These are phyloP conservation scores for Cutaneotrichosporon curvatum DNA, from an alignment of 1,284 basidiomycete genomes.

Conservation along the genomic window DNA sequence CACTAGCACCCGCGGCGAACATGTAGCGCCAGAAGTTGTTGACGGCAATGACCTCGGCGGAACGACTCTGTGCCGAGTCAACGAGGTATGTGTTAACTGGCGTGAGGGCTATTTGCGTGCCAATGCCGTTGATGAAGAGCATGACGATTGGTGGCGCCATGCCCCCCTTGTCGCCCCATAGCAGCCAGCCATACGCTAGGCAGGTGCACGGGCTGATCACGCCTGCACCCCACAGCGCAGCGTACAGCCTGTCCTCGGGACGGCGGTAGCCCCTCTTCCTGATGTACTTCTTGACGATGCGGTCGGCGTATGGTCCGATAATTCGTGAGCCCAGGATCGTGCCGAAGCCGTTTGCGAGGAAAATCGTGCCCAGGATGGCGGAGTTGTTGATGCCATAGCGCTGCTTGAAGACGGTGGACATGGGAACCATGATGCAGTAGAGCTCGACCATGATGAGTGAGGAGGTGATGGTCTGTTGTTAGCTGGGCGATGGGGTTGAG, in stretches of 20 bases:
- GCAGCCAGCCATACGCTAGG: slow-evolving; percentile 40
- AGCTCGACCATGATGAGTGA: slow-evolving; percentile 32
- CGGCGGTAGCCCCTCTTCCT: slow-evolving; percentile 49
- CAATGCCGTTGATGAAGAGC: slow-evolving; percentile 47
- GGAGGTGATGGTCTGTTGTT: slow-evolving; percentile 15
- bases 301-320: slow-evolving; percentile 54
- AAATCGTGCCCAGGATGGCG: slow-evolving; percentile 56
- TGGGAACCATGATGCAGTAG: slow-evolving; percentile 25
- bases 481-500: neutral
- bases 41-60: slow-evolving; percentile 51
- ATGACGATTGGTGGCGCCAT: slow-evolving; percentile 35
- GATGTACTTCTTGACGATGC: slow-evolving; percentile 49
- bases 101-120: slow-evolving; percentile 48
- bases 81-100: slow-evolving; percentile 55
- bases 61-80: slow-evolving; percentile 53
- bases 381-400: slow-evolving; percentile 57
- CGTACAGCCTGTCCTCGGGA: slow-evolving; percentile 58
- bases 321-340: slow-evolving; percentile 56
- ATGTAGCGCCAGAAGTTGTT: slow-evolving; percentile 44
- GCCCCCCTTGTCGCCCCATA: slow-evolving; percentile 31
- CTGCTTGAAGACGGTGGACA: slow-evolving; percentile 36
- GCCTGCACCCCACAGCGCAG: slow-evolving; percentile 49
- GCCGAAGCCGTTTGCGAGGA: slow-evolving; percentile 56
- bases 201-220: slow-evolving; percentile 47
- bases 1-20: slow-evolving; percentile 46